Base-by-base conservation (phyloP, 2,329 filamentous ascomycete genomes). In the Colletotrichum chrysophilum region DNA sequence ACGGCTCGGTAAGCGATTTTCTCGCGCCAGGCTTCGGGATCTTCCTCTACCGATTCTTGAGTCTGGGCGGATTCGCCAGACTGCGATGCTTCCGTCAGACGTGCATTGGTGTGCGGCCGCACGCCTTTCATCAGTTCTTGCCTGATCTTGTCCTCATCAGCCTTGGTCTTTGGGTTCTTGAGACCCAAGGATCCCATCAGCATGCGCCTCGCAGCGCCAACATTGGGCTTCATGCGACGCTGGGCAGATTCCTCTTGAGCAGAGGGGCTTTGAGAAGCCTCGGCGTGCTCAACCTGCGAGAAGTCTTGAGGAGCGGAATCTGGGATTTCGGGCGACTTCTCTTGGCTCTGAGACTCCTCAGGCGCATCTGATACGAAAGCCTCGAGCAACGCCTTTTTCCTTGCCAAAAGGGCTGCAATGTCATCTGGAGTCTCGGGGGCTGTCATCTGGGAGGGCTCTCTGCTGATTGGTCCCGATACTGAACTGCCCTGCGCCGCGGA, bases 1-100 rank as follows among this genome's bases (percentile, higher is more conserved):
- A 97, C 94, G 26, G 95, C 96, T 28, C 91, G 90, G 76, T 98
- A 92, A 13, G 87, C 89, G 75, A 98, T 93, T 78, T 92, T 95
- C 6, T 91, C 86, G 78, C 91, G 91, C 96, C 96, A 98, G 26
- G 91, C 89, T 34, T 94, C 89, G 1, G 89, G 85, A 60, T 91
- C 88, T 60, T 90, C 86, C 18, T 85, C 83, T 58, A 67, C 52
- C 6, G 74, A 55, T 32, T 75, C 71, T 5, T 79, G 74, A 4
- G 70, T 32, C 52, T 66, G 28, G 18, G 56, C 21, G 3, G 70
- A 38, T 34, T 43, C 74, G 24, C 38, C 65, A 8, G 71, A 38
- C 12, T 69, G 30, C 7, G 74, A 58, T 9, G 77, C 72, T 43
- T 82, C 66, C 7, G 32, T 30, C 66, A 71, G 48, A 77, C 5